These are phyloP conservation scores for Diaporthe humulicola DNA, from an alignment of 2,329 filamentous ascomycete genomes.

Conservation along the genomic window DNA sequence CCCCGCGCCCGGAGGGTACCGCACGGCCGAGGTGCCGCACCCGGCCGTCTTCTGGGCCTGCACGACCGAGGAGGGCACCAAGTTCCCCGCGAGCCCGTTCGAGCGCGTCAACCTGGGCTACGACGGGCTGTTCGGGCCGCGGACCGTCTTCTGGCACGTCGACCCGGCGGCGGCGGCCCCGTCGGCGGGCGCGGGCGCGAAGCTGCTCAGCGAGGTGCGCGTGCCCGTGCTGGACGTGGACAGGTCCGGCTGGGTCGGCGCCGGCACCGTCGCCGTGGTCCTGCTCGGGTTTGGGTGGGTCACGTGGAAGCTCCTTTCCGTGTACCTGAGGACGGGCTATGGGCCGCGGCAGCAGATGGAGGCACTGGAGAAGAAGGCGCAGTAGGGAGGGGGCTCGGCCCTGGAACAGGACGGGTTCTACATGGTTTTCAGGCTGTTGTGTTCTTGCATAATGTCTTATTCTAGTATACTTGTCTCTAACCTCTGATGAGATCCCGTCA, in stretches of 20 bases:
- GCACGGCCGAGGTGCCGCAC: constrained; percentile 75
- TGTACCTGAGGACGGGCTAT: constrained; percentile 52
- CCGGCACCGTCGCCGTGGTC: constrained; percentile 71
- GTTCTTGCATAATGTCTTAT: constrained; percentile 10
- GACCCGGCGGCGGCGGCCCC: constrained; percentile 59
- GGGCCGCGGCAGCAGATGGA: constrained; percentile 42
- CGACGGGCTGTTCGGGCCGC: constrained; percentile 81
- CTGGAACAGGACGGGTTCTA: background rate
- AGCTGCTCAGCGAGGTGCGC: constrained; percentile 66
- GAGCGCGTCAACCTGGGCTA: constrained; percentile 88
- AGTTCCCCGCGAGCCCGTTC: constrained; percentile 85
- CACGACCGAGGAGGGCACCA: constrained; percentile 71
- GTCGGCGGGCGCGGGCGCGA: constrained; percentile 44
- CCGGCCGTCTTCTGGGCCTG: constrained; percentile 95
- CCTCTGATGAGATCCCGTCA: background rate
- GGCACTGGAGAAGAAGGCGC: constrained; percentile 45
- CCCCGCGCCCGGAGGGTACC: constrained; percentile 69
- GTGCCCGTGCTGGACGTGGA: constrained; percentile 76
- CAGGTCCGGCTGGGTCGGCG: constrained; percentile 62
- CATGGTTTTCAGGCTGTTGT: background rate
- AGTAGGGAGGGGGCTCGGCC: constrained; percentile 34
- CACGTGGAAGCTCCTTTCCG: constrained; percentile 67
- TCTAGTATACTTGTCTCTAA: constrained; percentile 23
- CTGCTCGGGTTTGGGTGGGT: constrained; percentile 78
- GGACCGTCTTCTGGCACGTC: constrained; percentile 88